Evolutionary conservation across 2,329 filamentous ascomycete genomes (phyloP).

Genomic region (Diaporthe citriasiana): DNA sequence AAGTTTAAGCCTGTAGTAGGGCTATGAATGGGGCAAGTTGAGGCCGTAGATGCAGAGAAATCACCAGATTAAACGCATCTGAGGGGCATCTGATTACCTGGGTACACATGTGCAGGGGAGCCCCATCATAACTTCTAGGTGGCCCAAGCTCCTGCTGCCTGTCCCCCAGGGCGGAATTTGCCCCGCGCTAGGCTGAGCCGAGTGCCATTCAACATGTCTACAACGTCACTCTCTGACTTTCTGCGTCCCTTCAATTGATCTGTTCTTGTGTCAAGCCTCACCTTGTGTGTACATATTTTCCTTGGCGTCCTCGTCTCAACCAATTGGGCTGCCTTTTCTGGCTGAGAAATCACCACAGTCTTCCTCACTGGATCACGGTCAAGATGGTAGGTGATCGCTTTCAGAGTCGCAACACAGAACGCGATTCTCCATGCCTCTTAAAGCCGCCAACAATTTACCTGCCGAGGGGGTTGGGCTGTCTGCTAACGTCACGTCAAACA

Average conservation of each 20-base stretch:
- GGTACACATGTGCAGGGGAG: constrained; percentile 6
- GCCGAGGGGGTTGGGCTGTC: neutral
- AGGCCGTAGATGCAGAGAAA: neutral
- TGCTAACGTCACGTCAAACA: constrained; percentile 22
- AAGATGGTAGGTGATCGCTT: constrained; percentile 43
- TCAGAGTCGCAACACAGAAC: neutral
- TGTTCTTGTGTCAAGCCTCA: neutral
- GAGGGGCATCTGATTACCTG: constrained; percentile 18
- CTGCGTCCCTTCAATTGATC: neutral
- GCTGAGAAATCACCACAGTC: neutral
- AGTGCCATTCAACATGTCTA: neutral
- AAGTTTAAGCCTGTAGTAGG: neutral
- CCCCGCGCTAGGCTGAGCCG: constrained; percentile 22
- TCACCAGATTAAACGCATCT: neutral
- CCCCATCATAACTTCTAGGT: constrained; percentile 9
- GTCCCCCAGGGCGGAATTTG: constrained; percentile 8
- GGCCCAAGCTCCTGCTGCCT: constrained; percentile 43
- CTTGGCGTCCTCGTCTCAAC: neutral
- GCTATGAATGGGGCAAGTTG: neutral
- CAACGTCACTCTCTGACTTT: constrained; percentile 20
- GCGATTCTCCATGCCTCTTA: neutral
- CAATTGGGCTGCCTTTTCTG: neutral
- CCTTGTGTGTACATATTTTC: neutral
- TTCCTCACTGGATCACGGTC: neutral
- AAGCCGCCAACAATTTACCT: neutral